Evolutionary conservation across 2,329 filamentous ascomycete genomes (phyloP).

Genomic region (Proliferodiscus dingleyae): DNA sequence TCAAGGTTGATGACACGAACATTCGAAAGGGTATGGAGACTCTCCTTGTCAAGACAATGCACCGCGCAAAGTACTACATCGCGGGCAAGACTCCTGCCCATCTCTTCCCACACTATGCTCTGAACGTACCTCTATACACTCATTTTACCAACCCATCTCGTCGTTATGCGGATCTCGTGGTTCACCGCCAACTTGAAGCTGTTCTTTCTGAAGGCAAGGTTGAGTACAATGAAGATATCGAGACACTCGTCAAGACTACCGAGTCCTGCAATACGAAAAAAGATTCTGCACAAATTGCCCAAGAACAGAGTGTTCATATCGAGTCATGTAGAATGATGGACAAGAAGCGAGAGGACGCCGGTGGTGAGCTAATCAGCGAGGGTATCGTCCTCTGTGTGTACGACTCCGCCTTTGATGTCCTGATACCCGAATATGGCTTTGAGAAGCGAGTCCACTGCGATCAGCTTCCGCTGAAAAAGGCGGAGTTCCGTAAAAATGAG

Average conservation of each 20-base stretch:
- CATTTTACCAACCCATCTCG: constrained; percentile 96
- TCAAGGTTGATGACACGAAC: constrained; percentile 83
- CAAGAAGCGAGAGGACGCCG: constrained; percentile 77
- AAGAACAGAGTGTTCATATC: constrained; percentile 98
- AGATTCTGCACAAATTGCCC: constrained; percentile 92
- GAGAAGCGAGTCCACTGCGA: constrained; percentile 99
- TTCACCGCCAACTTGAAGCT: constrained; percentile 89
- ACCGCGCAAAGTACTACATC: constrained; percentile 92
- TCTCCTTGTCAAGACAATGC: constrained; percentile 89
- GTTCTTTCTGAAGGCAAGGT: constrained; percentile 75
- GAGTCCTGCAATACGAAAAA: constrained; percentile 99
- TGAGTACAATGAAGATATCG: constrained; percentile 85
- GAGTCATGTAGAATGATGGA: constrained; percentile 96
- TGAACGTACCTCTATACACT: constrained; percentile 92
- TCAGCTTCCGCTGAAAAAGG: constrained; percentile 95
- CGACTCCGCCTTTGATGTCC: constrained; percentile 95
- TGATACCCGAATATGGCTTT: constrained; percentile 97
- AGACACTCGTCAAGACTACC: constrained; percentile 83
- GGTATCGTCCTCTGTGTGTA: constrained; percentile 97
- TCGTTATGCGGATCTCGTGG: constrained; percentile 90
- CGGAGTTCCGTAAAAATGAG: constrained; percentile 97
- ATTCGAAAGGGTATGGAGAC: constrained; percentile 98
- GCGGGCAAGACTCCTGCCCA: constrained; percentile 73
- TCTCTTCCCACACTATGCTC: constrained; percentile 79
- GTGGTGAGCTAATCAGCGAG: constrained; percentile 89